phyloP scores from a whole-genome alignment of 371 early-diverging fungal genomes.

The Thermomucor indicae-seudaticae region DNA sequence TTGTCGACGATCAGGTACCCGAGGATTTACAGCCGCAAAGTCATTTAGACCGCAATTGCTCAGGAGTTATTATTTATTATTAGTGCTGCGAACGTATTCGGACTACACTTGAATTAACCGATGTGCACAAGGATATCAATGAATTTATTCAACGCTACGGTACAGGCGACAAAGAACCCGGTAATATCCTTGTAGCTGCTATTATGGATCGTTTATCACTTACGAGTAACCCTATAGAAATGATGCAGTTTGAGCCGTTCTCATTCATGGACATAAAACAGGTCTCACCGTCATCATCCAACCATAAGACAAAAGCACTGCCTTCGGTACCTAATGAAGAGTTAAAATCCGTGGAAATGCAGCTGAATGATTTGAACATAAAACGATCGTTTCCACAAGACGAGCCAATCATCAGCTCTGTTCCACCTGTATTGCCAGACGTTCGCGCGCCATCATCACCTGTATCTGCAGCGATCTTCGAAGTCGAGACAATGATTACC shows the following conservation, averaged over 20 bases:
- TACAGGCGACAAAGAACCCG: constrained; percentile 31
- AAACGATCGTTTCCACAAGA: not conserved
- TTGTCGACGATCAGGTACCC: constrained; percentile 42
- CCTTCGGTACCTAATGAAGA: constrained; percentile 24
- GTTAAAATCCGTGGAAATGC: constrained; percentile 26
- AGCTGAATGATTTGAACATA: constrained; percentile 13
- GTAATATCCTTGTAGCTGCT: constrained; percentile 6
- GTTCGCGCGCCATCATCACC: not conserved
- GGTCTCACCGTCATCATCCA: constrained; percentile 5
- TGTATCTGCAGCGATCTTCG: not conserved
- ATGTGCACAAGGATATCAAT: constrained; percentile 32
- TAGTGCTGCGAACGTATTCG: constrained; percentile 41
- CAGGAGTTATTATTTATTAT: not conserved
- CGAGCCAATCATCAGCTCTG: not conserved
- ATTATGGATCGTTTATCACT: not conserved
- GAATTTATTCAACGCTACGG: constrained; percentile 25
- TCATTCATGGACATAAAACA: constrained; percentile 2
- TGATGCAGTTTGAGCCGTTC: constrained; percentile 11
- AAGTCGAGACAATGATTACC: not conserved
- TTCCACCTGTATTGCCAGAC: not conserved
- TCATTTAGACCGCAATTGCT: constrained; percentile 1
- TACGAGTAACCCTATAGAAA: constrained; percentile 1
- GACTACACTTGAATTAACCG: constrained; percentile 33
- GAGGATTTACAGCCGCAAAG: not conserved
- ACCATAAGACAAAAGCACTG: constrained; percentile 6